Conservation (phyloP, 2,329 filamentous ascomycete genomes). For the Fusarium austroafricanum region DNA sequence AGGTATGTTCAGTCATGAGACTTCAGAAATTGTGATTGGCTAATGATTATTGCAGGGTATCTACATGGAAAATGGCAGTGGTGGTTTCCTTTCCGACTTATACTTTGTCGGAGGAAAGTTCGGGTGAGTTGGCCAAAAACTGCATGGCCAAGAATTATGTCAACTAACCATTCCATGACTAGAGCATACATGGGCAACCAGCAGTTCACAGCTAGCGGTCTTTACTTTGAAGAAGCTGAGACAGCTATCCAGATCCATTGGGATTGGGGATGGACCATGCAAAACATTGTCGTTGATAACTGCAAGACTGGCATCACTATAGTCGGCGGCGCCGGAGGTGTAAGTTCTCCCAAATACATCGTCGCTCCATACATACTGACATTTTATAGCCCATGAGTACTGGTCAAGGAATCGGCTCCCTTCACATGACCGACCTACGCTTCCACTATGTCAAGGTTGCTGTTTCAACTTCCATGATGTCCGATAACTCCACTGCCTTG, state of each 20-base stretch:
- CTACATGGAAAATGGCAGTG: slow-evolving; percentile 51
- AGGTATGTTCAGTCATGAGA: slow-evolving; percentile 22
- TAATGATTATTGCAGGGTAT: slow-evolving; percentile 23
- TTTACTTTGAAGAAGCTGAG: slow-evolving; percentile 72
- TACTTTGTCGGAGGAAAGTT: slow-evolving; percentile 68
- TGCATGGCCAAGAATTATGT: neutral
- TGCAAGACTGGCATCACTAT: slow-evolving; percentile 69
- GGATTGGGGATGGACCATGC: slow-evolving; percentile 83
- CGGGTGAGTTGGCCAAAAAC: slow-evolving; percentile 50
- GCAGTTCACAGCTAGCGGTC: slow-evolving; percentile 76
- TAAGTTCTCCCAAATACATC: neutral
- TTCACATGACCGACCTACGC: slow-evolving; percentile 25
- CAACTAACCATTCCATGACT: slow-evolving; percentile 44
- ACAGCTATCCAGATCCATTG: slow-evolving; percentile 76
- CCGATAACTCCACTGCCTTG: neutral
- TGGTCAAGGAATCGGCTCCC: slow-evolving; percentile 33
- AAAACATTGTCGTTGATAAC: slow-evolving; percentile 70
- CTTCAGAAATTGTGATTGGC: neutral
- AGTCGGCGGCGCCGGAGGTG: slow-evolving; percentile 23
- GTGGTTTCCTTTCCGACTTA: slow-evolving; percentile 66
- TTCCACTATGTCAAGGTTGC: neutral
- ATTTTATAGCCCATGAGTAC: neutral
- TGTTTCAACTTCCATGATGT: neutral
- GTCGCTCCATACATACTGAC: neutral
- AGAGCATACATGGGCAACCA: slow-evolving; percentile 62